Conservation (phyloP, 495 filamentous ascomycete species). For the Collariella sp. region DNA sequence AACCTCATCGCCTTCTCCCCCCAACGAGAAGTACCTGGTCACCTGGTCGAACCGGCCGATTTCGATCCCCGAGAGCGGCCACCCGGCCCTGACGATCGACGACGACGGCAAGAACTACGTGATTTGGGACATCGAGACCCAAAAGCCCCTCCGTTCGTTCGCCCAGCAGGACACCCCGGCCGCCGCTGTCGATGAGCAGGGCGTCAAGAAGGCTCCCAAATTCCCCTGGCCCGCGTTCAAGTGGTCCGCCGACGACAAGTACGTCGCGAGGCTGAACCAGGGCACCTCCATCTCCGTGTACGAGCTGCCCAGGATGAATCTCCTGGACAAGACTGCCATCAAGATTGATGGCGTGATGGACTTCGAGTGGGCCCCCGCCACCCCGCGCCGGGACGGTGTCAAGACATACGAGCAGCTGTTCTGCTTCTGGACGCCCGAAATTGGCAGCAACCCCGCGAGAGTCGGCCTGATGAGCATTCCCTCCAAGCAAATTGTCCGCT, state of each 20-base stretch:
- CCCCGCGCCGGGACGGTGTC: conserved; percentile 64
- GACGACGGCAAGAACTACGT: conserved; percentile 99
- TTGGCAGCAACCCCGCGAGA: conserved; percentile 95
- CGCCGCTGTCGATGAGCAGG: conserved; percentile 41
- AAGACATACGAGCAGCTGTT: conserved; percentile 91
- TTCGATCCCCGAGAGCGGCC: conserved; percentile 73
- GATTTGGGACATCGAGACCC: conserved; percentile 92
- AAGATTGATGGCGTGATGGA: conserved; percentile 95
- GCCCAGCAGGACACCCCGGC: conserved; percentile 72
- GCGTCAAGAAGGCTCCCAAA: conserved; percentile 67
- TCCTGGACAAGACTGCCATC: conserved; percentile 79
- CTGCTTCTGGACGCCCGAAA: conserved; percentile 98
- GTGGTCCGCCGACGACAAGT: conserved; percentile 96
- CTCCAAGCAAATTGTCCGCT: conserved; percentile 84
- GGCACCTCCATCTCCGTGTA: conserved; percentile 88
- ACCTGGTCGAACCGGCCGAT: conserved; percentile 95
- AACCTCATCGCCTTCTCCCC: conserved; percentile 95
- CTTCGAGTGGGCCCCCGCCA: conserved; percentile 93
- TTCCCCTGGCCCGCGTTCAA: conserved; percentile 98
- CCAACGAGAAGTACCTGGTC: conserved; percentile 82
- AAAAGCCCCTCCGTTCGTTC: conserved; percentile 86
- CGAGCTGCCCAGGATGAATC: conserved; percentile 83
- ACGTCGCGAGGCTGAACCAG: conserved; percentile 85
- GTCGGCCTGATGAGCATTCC: conserved; percentile 95
- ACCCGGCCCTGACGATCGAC: conserved; percentile 71